phyloP scores from a whole-genome alignment of 345 rosid genomes.

The Stellera chamaejasme region DNA sequence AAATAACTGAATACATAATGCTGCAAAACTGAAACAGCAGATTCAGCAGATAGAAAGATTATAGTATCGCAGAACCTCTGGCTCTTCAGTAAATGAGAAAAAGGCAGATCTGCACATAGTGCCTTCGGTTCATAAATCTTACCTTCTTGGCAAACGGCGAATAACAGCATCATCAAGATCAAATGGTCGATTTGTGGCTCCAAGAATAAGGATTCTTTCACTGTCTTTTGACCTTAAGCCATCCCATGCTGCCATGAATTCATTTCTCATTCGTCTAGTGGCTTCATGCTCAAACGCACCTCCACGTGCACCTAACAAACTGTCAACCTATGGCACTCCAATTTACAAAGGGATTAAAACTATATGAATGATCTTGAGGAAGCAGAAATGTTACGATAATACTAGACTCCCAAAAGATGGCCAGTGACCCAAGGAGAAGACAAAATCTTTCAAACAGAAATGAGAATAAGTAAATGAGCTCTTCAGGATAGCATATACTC shows the following conservation, averaged over 20 bases:
- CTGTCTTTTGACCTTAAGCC: slow-evolving; percentile 93
- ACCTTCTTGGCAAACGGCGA: slow-evolving; percentile 97
- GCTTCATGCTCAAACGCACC: slow-evolving; percentile 94
- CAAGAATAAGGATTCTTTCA: slow-evolving; percentile 93
- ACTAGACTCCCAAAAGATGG: no score
- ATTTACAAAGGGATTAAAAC: not conserved
- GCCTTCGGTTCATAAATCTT: slow-evolving; percentile 8
- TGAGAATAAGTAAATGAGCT: no score
- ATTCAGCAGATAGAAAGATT: not conserved
- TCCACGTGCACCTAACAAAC: slow-evolving; percentile 98
- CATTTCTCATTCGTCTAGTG: slow-evolving; percentile 98
- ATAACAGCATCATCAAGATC: slow-evolving; percentile 99
- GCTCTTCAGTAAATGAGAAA: slow-evolving; percentile 1
- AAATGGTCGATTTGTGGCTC: slow-evolving; percentile 97
- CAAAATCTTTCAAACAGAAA: no score
- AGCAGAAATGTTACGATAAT: no score
- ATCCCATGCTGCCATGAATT: slow-evolving; percentile 99
- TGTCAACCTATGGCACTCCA: slow-evolving; percentile 57
- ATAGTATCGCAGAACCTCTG: not conserved
- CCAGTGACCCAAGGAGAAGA: no score
- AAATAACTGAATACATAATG: slow-evolving; percentile 13
- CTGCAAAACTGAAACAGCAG: not conserved
- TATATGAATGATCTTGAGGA: no score
- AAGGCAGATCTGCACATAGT: not conserved
- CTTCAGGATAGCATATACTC: no score